phyloP scores from a whole-genome alignment of 108 stramenopile genomes.

The Conticribra weissflogii region DNA sequence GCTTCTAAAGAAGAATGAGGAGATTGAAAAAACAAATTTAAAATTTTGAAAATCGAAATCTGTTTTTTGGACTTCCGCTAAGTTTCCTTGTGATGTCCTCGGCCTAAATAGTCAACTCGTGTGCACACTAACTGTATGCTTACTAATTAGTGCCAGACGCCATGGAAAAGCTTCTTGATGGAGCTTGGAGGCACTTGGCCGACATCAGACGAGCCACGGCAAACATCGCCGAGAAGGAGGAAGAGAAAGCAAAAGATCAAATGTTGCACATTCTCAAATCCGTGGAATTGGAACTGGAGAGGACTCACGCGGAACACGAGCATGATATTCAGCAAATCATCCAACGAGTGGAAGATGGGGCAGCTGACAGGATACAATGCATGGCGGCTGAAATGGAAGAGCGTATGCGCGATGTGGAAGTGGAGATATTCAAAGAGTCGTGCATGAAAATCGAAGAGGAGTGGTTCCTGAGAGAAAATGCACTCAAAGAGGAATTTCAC shows the following conservation, averaged over 20 bases:
- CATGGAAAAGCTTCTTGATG: background rate
- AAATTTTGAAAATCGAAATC: background rate
- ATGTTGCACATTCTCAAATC: conserved; percentile 16
- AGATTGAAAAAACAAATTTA: background rate
- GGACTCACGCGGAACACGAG: conserved; percentile 11
- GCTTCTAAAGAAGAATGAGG: background rate
- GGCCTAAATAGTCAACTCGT: too few relatives aligned
- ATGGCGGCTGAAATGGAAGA: conserved; percentile 12
- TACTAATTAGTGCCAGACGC: background rate
- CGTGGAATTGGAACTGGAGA: conserved; percentile 22
- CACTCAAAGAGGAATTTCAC: conserved; percentile 14
- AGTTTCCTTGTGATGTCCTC: too few relatives aligned
- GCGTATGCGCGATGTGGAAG: conserved; percentile 1
- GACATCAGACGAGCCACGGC: conserved; percentile 14
- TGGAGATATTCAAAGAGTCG: conserved; percentile 21
- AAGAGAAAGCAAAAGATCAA: conserved; percentile 18
- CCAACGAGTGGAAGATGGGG: conserved; percentile 8
- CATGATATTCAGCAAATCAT: conserved; percentile 9
- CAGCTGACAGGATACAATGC: conserved; percentile 17
- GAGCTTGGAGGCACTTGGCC: conserved; percentile 16
- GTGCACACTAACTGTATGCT: background rate
- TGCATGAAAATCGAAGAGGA: conserved; percentile 11
- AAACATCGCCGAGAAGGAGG: conserved; percentile 15
- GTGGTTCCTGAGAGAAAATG: conserved; percentile 7
- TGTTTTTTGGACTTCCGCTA: too few relatives aligned